These are phyloP conservation scores for Cajanus cajan DNA, from an alignment of 306 rosid genomes.

Conservation along the genomic window DNA sequence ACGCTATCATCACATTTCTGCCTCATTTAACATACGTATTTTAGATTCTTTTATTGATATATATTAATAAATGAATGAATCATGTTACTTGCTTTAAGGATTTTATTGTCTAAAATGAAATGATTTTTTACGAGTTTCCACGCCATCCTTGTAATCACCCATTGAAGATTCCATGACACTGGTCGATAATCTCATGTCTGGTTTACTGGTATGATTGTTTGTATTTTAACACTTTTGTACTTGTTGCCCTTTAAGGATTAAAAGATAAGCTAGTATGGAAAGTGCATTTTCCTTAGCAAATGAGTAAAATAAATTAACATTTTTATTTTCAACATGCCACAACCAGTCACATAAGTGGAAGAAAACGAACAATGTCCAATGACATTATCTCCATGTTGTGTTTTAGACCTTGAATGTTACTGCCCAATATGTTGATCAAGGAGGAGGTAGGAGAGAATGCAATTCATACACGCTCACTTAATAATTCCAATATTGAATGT, in stretches of 20 bases:
- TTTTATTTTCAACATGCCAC: constrained; percentile 62
- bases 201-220: neutral
- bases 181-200: neutral
- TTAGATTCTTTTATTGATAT: no score
- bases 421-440: constrained; percentile 82
- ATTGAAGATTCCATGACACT: neutral
- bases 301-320: constrained; percentile 79
- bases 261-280: constrained; percentile 70
- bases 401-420: constrained; percentile 53
- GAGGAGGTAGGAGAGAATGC: constrained; percentile 87
- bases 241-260: constrained; percentile 70
- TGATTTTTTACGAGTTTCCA: neutral
- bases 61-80: no score
- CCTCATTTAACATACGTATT: no score
- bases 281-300: constrained; percentile 77
- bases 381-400: constrained; percentile 76
- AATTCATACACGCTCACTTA: neutral
- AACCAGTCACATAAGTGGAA: constrained; percentile 72
- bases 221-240: constrained; percentile 59
- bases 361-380: constrained; percentile 67
- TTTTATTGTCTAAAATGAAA: no score
- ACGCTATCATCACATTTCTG: no score
- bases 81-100: no score
- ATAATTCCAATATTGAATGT: neutral
- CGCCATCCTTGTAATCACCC: neutral